A percentile compares a stretch with the other conserved stretches of the same genome.
Evolutionary conservation across 1,139 yeast genomes (phyloP).

Genomic region (Citeromyces siamensis): DNA sequence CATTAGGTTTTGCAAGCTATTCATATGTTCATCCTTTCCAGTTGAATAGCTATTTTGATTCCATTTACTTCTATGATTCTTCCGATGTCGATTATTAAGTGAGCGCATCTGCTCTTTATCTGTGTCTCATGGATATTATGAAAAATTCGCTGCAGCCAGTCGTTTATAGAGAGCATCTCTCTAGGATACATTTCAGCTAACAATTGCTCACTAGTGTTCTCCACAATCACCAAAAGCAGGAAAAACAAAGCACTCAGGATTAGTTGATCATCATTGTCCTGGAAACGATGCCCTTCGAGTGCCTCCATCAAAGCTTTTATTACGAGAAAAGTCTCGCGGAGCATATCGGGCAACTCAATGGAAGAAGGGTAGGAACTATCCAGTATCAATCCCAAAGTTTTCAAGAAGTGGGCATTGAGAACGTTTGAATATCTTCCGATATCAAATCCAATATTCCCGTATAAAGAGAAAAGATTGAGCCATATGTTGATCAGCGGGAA

Average conservation of each 20-base stretch:
- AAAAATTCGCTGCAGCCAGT: conserved; percentile 4
- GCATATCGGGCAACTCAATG: conserved; percentile 40
- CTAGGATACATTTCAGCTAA: conserved; percentile 26
- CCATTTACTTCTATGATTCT: too few species aligned
- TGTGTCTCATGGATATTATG: not conserved
- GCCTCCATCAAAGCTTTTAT: conserved; percentile 4
- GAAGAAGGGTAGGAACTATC: conserved; percentile 47
- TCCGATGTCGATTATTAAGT: too few species aligned
- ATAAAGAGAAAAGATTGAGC: conserved; percentile 21
- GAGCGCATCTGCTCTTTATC: not conserved
- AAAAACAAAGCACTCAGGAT: conserved; percentile 34
- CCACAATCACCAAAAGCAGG: conserved; percentile 32
- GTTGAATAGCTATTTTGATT: too few species aligned
- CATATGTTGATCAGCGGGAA: conserved; percentile 46
- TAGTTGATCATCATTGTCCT: conserved; percentile 12
- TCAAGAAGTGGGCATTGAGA: conserved; percentile 43
- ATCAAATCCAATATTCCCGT: conserved; percentile 19
- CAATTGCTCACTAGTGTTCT: conserved; percentile 27
- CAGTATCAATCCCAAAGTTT: conserved; percentile 41
- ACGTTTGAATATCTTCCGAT: conserved; percentile 45
- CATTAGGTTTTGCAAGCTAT: too few species aligned
- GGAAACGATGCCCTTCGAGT: not conserved
- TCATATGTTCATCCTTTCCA: too few species aligned
- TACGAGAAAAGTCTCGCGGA: conserved; percentile 35
- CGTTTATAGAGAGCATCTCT: conserved; percentile 11